Evolutionary conservation across 2,329 filamentous ascomycete species (phyloP), one percentile per base, ranked within the genome.

Genomic region (Aspergillus tamarii): DNA sequence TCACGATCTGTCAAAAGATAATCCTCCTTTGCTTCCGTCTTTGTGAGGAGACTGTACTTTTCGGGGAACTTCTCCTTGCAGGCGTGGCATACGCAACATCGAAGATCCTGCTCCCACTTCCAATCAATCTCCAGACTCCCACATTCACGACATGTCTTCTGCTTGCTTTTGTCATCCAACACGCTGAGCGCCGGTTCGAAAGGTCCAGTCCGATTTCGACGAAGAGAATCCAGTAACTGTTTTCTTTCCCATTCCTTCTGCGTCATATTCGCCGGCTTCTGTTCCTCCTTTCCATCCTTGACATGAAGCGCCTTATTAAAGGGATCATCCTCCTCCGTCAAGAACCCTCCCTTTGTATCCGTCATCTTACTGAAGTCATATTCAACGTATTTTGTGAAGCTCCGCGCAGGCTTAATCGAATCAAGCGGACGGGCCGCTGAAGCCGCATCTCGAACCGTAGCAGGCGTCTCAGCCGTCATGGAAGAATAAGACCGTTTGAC

Each of bases 331-430:
- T 94, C 91, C 1, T 87, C 86, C n/a, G 90, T 91, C 68, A 99
- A 80, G 78, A 99, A 99, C 0, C 95, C 95, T 66, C 95, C 95
- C 75, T 97, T 97, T 0, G 94, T 98, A 77, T 99, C 95, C 8
- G 91, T 96, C 93, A 99, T 98, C 80, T 94, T 91, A 75, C 91
- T 94, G 80, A 99, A 95, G 78, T 99, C 95, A 81, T 97, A 98
- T 75, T 99, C 95, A 73, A 99, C 94, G 76, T 91, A 98, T 77
- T 95, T 94, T 65, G 91, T 88, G 70, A 98, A 97, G 74, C 96
- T 97, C 73, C 89, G 87, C 45, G 92, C 92, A 0, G 94, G 90
- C 61, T 88, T 89, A 57, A 96, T 89, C 6, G 81, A 76, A 53
- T 84, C 77, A 36, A 80, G 73, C 8, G 80, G 80, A 11, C 78